These are phyloP conservation scores for Zygnema circumcarinatum DNA, from an alignment of 139 green algal species.

Conservation along the genomic window DNA sequence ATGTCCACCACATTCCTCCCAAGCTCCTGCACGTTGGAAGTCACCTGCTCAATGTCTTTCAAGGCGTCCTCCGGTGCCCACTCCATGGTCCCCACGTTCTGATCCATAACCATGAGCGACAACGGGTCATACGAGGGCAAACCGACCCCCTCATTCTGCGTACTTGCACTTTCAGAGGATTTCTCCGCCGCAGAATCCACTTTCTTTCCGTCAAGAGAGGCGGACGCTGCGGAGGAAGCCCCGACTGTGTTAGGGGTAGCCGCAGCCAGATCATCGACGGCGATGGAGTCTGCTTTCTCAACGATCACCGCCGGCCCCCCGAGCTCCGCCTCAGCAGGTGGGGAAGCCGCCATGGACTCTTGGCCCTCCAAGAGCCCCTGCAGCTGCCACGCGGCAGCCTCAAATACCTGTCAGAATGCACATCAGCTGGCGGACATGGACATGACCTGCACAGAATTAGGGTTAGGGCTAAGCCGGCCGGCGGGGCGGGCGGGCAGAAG, in stretches of 20 bases:
- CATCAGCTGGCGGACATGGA: no score
- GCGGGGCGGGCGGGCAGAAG: no score
- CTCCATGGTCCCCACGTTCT: background rate
- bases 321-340: background rate
- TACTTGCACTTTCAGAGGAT: background rate
- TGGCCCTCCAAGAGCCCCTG: no score
- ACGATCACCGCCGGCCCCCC: background rate
- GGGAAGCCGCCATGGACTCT: background rate
- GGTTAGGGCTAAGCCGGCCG: no score
- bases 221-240: background rate
- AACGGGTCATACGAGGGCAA: background rate
- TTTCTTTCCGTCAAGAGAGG: background rate
- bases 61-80: background rate
- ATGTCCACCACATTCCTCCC: slow-evolving; percentile 23
- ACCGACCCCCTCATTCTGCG: background rate
- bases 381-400: background rate
- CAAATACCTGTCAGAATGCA: background rate
- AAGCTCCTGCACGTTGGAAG: background rate
- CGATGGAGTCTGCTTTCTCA: background rate
- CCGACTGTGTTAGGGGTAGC: background rate
- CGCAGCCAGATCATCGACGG: no score
- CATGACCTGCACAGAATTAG: no score
- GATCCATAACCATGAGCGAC: background rate
- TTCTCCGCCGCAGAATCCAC: background rate
- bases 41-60: slow-evolving; percentile 21